Evolutionary conservation across 164 flowering plant genomes (phyloP).

Genomic region (Liquidambar formosana): DNA sequence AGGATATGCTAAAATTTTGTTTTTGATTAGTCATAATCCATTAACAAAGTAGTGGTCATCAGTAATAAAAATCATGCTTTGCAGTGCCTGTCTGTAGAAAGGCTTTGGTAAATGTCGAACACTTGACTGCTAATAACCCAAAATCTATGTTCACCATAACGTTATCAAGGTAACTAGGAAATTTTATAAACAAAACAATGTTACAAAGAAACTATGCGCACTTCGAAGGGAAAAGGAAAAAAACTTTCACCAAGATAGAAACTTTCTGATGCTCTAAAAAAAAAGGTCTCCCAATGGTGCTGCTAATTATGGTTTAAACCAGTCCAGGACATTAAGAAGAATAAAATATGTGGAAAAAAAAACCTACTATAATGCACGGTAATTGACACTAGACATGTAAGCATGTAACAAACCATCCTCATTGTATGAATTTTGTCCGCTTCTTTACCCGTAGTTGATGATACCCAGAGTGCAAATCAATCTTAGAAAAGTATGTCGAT

Average conservation of each 20-base stretch:
- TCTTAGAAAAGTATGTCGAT: no score
- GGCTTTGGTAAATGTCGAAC: neutral
- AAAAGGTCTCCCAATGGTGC: neutral
- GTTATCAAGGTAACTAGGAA: no score
- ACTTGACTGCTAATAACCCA: neutral
- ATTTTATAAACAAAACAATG: neutral
- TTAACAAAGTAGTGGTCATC: neutral
- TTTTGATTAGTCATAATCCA: neutral
- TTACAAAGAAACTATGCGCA: neutral
- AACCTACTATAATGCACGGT: no score
- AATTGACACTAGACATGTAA: no score
- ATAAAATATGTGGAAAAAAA: no score
- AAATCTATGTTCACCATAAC: no score
- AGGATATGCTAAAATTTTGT: no score
- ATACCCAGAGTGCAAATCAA: no score
- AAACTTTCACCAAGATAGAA: neutral
- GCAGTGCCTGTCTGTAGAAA: neutral
- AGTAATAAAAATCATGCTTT: neutral
- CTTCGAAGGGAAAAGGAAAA: neutral
- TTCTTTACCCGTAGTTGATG: no score
- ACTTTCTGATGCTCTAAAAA: neutral
- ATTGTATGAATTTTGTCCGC: no score
- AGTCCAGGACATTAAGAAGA: neutral
- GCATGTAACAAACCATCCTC: no score
- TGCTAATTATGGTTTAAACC: neutral